These are phyloP conservation scores for Lactifluus volemus DNA, from an alignment of 768 basidiomycete genomes.

Conservation along the genomic window DNA sequence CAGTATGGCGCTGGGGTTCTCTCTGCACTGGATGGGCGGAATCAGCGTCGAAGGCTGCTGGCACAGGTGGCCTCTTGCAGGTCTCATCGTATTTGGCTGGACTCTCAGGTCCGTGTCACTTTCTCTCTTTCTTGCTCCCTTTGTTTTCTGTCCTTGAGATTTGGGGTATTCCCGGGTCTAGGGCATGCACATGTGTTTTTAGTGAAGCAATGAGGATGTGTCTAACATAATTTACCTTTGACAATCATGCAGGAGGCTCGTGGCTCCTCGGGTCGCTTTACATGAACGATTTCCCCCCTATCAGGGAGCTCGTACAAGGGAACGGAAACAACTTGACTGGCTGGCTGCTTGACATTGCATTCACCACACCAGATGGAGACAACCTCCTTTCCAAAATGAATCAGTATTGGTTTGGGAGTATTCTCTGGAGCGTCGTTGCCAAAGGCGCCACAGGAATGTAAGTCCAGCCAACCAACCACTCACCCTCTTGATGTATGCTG, in stretches of 20 bases:
- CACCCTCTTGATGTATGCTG: neutral
- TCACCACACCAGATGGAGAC: conserved; percentile 46
- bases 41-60: conserved; percentile 46
- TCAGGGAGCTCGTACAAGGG: conserved; percentile 52
- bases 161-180: neutral
- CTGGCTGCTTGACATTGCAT: conserved; percentile 49
- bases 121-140: neutral
- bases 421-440: conserved; percentile 46
- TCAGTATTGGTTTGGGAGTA: conserved; percentile 44
- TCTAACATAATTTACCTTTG: neutral
- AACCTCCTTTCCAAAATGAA: conserved; percentile 39
- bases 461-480: conserved; percentile 21
- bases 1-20: conserved; percentile 55
- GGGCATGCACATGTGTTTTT: neutral
- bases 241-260: conserved; percentile 41
- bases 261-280: conserved; percentile 58
- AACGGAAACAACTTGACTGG: conserved; percentile 37
- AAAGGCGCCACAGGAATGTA: conserved; percentile 49
- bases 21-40: conserved; percentile 52
- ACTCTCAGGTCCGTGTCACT: conserved; percentile 42
- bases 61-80: conserved; percentile 62
- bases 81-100: conserved; percentile 62
- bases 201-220: neutral
- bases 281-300: conserved; percentile 54
- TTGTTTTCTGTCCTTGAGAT: neutral